Percentiles rank a stretch among this genome's conserved stretches.
These are phyloP conservation scores for Aspergillus bombycis DNA, from an alignment of 2,329 filamentous ascomycete species.

Conservation along the genomic window DNA sequence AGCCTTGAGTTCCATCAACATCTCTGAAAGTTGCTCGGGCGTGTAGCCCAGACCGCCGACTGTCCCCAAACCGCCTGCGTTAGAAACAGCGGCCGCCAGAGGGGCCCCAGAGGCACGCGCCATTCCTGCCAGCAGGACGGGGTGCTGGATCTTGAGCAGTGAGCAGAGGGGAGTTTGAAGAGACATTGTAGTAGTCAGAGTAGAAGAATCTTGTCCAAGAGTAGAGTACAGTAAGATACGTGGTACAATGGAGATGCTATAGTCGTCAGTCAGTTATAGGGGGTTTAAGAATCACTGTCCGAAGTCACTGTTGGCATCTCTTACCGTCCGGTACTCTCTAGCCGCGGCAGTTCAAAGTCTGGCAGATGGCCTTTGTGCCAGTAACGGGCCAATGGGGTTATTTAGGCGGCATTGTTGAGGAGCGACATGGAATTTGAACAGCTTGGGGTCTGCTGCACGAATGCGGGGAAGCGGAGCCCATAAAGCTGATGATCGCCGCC, in stretches of 20 bases:
- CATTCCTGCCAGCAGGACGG: constrained; percentile 93
- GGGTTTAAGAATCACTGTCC: not conserved
- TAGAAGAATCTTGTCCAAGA: not conserved
- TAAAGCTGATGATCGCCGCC: not conserved
- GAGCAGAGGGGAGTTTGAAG: constrained; percentile 77
- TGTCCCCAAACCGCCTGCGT: constrained; percentile 77
- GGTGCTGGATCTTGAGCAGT: constrained; percentile 82
- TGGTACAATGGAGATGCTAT: not conserved
- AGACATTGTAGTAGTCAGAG: constrained; percentile 39
- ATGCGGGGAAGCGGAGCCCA: constrained; percentile 17
- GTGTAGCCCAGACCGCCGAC: constrained; percentile 69
- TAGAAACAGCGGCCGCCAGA: constrained; percentile 84
- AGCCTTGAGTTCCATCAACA: constrained; percentile 84
- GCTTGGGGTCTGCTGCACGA: not conserved
- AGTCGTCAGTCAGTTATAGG: not conserved
- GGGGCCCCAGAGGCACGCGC: constrained; percentile 77
- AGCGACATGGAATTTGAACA: not conserved
- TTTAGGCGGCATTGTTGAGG: constrained; percentile 1
- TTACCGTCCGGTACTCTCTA: not conserved
- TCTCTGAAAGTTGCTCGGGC: constrained; percentile 72
- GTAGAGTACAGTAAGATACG: not conserved
- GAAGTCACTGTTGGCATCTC: not conserved
- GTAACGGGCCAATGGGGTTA: not conserved
- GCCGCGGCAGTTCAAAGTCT: not conserved
- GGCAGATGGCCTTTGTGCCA: not conserved